Percentiles rank a stretch among this genome's conserved stretches.
Conservation (phyloP, 2,329 filamentous ascomycete species). For the Apiospora hydei region DNA sequence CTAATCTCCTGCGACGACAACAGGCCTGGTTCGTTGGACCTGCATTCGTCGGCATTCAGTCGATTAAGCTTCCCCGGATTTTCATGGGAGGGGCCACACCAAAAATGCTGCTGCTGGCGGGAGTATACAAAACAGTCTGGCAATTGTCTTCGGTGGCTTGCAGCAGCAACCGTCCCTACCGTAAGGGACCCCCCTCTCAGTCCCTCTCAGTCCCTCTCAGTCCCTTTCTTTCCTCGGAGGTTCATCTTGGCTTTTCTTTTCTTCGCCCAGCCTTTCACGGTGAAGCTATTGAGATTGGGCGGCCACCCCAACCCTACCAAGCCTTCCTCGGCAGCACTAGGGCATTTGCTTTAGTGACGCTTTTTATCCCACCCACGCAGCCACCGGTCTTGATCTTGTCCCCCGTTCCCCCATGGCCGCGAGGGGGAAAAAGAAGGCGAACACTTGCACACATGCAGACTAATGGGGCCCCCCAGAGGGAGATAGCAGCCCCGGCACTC, state of each 20-base stretch:
- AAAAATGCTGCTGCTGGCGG: background rate
- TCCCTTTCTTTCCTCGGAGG: background rate
- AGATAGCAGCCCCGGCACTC: background rate
- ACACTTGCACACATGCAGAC: background rate
- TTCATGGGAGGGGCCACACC: slow-evolving; percentile 18
- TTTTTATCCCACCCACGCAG: background rate
- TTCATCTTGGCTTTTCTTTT: slow-evolving; percentile 4
- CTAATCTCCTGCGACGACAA: background rate
- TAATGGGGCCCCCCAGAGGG: background rate
- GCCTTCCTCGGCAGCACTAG: slow-evolving; percentile 10
- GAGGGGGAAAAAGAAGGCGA: background rate
- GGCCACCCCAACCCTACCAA: slow-evolving; percentile 3
- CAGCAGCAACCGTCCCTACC: background rate
- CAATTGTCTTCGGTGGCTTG: slow-evolving; percentile 13
- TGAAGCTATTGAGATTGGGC: slow-evolving; percentile 13
- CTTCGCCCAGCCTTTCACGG: slow-evolving; percentile 16
- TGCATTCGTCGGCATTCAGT: slow-evolving; percentile 20
- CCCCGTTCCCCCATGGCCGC: background rate
- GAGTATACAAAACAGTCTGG: background rate
- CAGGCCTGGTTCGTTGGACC: slow-evolving; percentile 6
- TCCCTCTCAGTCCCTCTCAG: background rate
- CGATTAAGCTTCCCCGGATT: slow-evolving; percentile 26
- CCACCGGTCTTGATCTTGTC: background rate
- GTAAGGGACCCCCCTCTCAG: background rate
- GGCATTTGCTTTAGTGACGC: slow-evolving; percentile 2